These are phyloP conservation scores for Nemophila menziesii DNA, from an alignment of 257 asterid species.

Conservation along the genomic window DNA sequence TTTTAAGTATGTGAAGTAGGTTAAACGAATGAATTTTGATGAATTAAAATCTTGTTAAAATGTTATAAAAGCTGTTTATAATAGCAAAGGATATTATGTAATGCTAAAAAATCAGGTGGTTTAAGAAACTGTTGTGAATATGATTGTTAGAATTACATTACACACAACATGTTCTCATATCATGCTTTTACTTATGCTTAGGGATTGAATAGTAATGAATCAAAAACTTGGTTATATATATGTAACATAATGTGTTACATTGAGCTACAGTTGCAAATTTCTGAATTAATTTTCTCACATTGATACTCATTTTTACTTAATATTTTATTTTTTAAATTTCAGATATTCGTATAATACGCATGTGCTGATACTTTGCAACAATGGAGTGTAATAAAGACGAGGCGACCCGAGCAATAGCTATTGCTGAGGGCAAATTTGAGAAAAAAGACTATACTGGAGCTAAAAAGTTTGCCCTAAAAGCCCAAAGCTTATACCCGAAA, in stretches of 20 bases:
- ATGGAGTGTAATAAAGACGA: conserved; percentile 54
- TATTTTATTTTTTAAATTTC: no score
- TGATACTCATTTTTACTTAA: no score
- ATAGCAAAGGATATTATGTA: background rate
- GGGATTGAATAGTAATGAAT: background rate
- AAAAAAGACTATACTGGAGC: conserved; percentile 41
- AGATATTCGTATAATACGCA: no score
- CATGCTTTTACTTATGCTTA: background rate
- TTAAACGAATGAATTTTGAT: background rate
- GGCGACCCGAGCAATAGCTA: conserved; percentile 36
- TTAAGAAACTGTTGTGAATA: background rate
- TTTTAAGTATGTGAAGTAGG: background rate
- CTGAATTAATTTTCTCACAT: no score
- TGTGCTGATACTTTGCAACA: no score
- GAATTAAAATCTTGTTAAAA: background rate
- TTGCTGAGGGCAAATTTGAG: conserved; percentile 36
- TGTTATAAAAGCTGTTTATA: background rate
- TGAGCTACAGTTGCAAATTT: no score
- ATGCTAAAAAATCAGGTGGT: background rate
- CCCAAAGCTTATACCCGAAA: conserved; percentile 36
- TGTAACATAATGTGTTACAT: no score
- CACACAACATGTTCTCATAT: background rate
- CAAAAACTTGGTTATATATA: no score
- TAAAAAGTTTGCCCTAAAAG: conserved; percentile 44
- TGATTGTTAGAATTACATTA: background rate